These are phyloP conservation scores for Fusarium falciforme DNA, from an alignment of 2,329 filamentous ascomycete species.

Conservation along the genomic window DNA sequence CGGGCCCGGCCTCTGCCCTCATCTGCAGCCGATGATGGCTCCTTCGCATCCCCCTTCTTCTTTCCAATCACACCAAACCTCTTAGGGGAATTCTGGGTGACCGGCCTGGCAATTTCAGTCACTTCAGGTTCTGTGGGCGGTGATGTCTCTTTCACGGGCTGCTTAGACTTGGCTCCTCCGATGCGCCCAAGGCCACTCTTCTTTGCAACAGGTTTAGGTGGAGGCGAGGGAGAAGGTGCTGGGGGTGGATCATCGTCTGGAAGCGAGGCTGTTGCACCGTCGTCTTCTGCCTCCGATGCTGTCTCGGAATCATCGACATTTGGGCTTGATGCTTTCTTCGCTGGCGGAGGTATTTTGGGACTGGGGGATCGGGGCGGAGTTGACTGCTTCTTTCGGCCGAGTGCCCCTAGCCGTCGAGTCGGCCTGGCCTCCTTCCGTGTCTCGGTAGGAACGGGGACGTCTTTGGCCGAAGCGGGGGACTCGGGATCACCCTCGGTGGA, in stretches of 20 bases:
- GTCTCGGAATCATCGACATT: constrained; percentile 53
- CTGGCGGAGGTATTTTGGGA: constrained; percentile 11
- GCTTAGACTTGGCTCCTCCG: constrained; percentile 48
- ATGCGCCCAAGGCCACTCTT: constrained; percentile 56
- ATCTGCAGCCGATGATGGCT: constrained; percentile 9
- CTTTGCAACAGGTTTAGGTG: constrained; percentile 39
- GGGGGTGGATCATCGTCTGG: constrained; percentile 24
- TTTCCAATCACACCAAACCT: constrained; percentile 53
- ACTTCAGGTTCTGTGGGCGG: constrained; percentile 11
- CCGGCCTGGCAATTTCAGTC: constrained; percentile 9
- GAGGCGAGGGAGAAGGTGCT: constrained; percentile 37
- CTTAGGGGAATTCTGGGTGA: constrained; percentile 26
- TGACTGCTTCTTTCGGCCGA: constrained; percentile 50
- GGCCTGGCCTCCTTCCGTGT: constrained; percentile 30
- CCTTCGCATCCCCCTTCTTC: constrained; percentile 29
- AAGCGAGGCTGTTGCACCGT: constrained; percentile 42
- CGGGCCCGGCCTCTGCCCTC: constrained; percentile 39
- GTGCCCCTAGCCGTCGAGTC: constrained; percentile 48
- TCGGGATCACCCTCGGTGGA: constrained; percentile 51
- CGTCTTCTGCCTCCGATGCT: constrained; percentile 56
- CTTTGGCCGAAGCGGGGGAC: constrained; percentile 8
- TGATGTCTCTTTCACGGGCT: constrained; percentile 10
- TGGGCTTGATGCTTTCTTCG: not conserved
- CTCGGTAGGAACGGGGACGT: constrained; percentile 9
- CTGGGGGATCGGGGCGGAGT: constrained; percentile 40